Conservation (phyloP, 192 early-diverging fungal genomes). For the Funneliformis mosseae region DNA sequence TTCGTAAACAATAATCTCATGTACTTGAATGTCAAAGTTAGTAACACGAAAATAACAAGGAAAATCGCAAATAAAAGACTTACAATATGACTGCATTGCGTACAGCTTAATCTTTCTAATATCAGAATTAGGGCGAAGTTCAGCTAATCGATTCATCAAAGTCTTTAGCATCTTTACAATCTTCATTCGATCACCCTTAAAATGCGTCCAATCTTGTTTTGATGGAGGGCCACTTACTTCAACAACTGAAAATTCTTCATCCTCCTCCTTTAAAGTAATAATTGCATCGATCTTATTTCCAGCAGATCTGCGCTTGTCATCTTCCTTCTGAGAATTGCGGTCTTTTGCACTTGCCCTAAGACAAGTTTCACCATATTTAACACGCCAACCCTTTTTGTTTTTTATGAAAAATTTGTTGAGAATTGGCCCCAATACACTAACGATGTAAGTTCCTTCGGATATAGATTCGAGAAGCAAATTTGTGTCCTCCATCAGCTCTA, state of each 20-base stretch:
- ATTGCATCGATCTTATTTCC: conserved; percentile 21
- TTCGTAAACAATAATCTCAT: conserved; percentile 21
- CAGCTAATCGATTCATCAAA: conserved; percentile 22
- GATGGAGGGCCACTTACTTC: conserved; percentile 22
- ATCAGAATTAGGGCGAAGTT: conserved; percentile 7
- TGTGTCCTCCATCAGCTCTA: conserved; percentile 3
- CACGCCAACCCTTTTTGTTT: conserved; percentile 18
- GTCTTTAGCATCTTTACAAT: conserved; percentile 23
- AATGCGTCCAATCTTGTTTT: conserved; percentile 27
- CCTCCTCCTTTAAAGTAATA: conserved; percentile 14
- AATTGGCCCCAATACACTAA: neutral
- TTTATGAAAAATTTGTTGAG: conserved; percentile 21
- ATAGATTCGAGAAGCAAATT: conserved; percentile 21
- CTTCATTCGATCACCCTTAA: conserved; percentile 22
- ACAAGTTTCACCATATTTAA: conserved; percentile 24
- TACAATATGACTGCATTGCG: conserved; percentile 23
- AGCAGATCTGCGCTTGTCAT: neutral
- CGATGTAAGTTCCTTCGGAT: conserved; percentile 13
- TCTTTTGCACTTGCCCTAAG: conserved; percentile 4
- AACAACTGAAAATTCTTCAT: conserved; percentile 21
- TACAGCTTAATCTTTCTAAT: conserved; percentile 22
- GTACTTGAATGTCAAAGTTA: conserved; percentile 30
- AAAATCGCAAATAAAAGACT: conserved; percentile 6
- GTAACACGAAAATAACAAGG: conserved; percentile 20
- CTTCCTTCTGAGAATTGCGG: neutral